phyloP scores from a whole-genome alignment of 495 filamentous ascomycete genomes.

The Beverwykella pulmonaria region DNA sequence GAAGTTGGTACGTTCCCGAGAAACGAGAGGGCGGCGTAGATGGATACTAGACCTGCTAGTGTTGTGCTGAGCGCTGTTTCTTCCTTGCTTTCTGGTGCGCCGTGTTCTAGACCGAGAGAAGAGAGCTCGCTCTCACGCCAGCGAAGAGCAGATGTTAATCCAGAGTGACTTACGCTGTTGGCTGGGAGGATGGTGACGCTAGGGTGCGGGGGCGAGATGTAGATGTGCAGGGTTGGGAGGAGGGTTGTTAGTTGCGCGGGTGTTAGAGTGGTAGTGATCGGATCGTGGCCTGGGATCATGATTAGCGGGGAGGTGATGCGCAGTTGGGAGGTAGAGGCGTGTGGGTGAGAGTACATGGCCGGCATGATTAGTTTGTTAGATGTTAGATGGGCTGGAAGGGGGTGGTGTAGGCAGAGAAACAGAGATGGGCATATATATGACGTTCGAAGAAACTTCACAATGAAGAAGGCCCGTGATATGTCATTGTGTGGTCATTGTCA shows the following conservation, averaged over 20 bases:
- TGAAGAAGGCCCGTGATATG: too few species aligned
- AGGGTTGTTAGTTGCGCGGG: background rate
- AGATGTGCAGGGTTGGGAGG: constrained; percentile 21
- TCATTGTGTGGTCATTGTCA: too few species aligned
- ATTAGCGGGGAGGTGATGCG: constrained; percentile 2
- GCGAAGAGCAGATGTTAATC: background rate
- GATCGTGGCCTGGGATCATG: constrained; percentile 1
- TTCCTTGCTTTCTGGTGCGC: background rate
- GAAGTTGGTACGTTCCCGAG: background rate
- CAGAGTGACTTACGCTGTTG: background rate
- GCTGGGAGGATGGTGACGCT: constrained; percentile 8
- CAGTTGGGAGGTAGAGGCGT: background rate
- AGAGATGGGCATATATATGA: too few species aligned
- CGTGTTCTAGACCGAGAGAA: too few species aligned
- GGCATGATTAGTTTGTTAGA: too few species aligned
- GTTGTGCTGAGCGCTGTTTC: background rate
- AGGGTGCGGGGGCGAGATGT: constrained; percentile 7
- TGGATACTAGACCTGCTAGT: background rate
- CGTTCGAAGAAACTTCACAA: too few species aligned
- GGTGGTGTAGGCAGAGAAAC: too few species aligned
- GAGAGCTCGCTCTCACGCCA: constrained; percentile 5
- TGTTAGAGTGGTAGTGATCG: constrained; percentile 9
- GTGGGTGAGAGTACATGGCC: background rate
- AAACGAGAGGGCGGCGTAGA: constrained; percentile 2
- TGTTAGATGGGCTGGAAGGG: too few species aligned